Evolutionary conservation across 2,329 filamentous ascomycete species (phyloP), one percentile per base, ranked within the genome.

Genomic region (Chaetothyriales sp.): DNA sequence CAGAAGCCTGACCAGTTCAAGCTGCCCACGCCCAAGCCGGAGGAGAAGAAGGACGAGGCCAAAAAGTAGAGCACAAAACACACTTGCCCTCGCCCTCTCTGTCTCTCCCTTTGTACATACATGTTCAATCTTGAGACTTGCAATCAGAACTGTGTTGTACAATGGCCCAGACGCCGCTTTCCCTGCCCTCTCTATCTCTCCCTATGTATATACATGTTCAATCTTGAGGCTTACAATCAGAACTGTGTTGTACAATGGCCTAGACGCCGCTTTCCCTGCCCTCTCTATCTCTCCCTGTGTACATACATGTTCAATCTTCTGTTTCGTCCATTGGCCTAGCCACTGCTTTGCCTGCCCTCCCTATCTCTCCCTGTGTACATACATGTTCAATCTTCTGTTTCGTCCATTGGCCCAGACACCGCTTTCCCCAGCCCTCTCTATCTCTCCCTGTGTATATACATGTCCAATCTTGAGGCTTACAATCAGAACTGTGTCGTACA

Each of bases 1-100:
- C 78, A 80, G 66, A 94, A 78, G 64, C 90, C 90, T 25, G 86
- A 92, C 58, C 60, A 82, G 67, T 97, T 97, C 77, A 95, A 95
- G 74, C 76, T 98, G 57, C 92, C 94, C 25, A 95, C 86, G 47
- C 86, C 92, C 50, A 94, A 95, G 75, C 90, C 92, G 4, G 92
- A 98, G 73, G 88, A 88, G 76, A 83, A 85, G 68, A 86, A 89
- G 69, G 86, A 90, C 72, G 80, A 61, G 37, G 54, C 85, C 63
- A 94, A 95, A 83, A 95, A 95, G 47, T 44, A 33, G 29, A 10
- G 46, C 19, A 40, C 33, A 13, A 40, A 15, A 25, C 22, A 25
- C 8, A 15, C 33, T 15, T 15, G 4, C 15, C 13, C 33, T 40
- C 33, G 33, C 33, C 4, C 13, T 15, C 10, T 40, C 22, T 25